Evolutionary conservation across 2,329 filamentous ascomycete species (phyloP).

Genomic region (Aspergillus glaucus): DNA sequence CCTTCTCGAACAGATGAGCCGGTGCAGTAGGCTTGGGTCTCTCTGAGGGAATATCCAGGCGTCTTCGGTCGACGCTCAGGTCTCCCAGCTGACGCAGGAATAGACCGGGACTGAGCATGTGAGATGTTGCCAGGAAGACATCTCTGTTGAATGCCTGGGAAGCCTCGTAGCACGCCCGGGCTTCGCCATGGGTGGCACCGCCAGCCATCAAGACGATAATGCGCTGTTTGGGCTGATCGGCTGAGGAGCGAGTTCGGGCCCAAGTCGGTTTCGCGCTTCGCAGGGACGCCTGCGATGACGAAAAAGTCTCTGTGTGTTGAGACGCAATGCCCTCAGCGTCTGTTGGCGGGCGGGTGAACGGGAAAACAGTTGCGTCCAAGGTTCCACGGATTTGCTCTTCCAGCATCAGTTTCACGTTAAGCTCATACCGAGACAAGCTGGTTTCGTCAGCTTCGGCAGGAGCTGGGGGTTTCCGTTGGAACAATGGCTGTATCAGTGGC

Average conservation of each 20-base stretch:
- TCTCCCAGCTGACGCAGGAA: conserved; percentile 80
- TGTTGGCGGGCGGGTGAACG: conserved; percentile 65
- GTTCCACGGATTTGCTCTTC: conserved; percentile 64
- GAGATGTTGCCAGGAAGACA: conserved; percentile 79
- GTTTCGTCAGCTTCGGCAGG: conserved; percentile 65
- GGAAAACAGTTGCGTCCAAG: conserved; percentile 62
- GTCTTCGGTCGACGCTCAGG: conserved; percentile 66
- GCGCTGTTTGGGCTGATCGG: conserved; percentile 76
- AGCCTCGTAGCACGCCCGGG: conserved; percentile 81
- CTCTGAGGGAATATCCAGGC: conserved; percentile 75
- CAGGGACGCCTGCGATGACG: conserved; percentile 62
- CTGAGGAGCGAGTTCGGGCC: conserved; percentile 73
- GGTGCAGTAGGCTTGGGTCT: conserved; percentile 75
- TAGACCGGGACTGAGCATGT: conserved; percentile 82
- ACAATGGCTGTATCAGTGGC: conserved; percentile 60
- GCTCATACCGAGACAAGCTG: conserved; percentile 79
- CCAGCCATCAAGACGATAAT: conserved; percentile 93
- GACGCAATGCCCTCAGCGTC: conserved; percentile 35
- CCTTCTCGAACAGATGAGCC: conserved; percentile 75
- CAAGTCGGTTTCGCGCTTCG: conserved; percentile 91
- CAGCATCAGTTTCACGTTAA: conserved; percentile 74
- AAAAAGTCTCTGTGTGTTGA: conserved; percentile 42
- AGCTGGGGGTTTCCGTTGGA: conserved; percentile 57
- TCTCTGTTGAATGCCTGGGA: conserved; percentile 68
- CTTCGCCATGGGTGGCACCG: conserved; percentile 88